Evolutionary conservation across 768 basidiomycete genomes (phyloP).

Genomic region (Tricholomella constricta): DNA sequence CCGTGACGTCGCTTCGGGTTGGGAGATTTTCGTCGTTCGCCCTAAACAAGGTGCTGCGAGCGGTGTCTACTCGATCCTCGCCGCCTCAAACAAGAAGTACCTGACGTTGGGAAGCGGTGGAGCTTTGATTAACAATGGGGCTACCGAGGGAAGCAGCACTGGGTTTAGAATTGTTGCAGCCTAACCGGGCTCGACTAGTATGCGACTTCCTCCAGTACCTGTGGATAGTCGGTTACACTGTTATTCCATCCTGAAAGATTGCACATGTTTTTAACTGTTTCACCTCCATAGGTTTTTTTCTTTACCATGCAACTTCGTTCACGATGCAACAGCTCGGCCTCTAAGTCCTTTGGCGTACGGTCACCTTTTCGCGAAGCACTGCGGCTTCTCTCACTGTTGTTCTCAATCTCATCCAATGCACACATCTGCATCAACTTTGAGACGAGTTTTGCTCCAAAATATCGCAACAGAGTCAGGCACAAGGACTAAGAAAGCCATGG

Average conservation of each 20-base stretch:
- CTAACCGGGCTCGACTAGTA: neutral
- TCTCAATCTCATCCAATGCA: too few species aligned
- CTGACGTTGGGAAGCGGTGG: constrained; percentile 26
- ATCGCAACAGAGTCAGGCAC: too few species aligned
- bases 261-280: neutral
- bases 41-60: constrained; percentile 24
- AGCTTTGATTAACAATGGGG: constrained; percentile 29
- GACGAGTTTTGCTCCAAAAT: too few species aligned
- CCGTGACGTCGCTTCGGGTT: constrained; percentile 26
- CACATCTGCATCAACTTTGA: too few species aligned
- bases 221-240: neutral
- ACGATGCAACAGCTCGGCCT: too few species aligned
- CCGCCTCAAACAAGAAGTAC: constrained; percentile 32
- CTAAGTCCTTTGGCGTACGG: too few species aligned
- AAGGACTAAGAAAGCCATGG: too few species aligned
- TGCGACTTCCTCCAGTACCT: neutral
- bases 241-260: neutral
- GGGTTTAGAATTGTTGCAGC: constrained; percentile 26
- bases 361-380: too few species aligned
- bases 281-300: too few species aligned
- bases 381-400: too few species aligned
- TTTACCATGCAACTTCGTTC: too few species aligned
- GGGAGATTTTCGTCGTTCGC: constrained; percentile 32
- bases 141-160: constrained; percentile 23
- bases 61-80: constrained; percentile 32